Evolutionary conservation across 176 grass and related monocot species (phyloP).

Genomic region (Aegilops tauschii): DNA sequence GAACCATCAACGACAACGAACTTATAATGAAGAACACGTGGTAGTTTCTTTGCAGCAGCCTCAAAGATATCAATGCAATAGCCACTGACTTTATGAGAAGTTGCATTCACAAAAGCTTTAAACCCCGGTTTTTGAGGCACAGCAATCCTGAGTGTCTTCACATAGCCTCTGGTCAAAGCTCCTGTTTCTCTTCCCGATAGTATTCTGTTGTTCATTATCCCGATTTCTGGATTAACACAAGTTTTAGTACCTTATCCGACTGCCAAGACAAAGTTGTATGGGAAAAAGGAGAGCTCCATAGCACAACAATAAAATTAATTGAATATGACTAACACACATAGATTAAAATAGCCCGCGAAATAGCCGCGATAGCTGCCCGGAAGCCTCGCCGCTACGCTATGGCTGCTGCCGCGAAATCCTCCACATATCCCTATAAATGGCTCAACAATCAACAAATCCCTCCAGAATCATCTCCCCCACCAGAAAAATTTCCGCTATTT

Average conservation of each 20-base stretch:
- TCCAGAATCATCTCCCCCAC: no score
- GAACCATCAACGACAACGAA: conserved; percentile 45
- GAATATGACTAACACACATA: neutral
- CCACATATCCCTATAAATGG: no score
- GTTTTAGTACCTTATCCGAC: neutral
- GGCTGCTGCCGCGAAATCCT: no score
- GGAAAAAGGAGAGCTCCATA: neutral
- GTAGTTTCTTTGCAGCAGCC: conserved; percentile 28
- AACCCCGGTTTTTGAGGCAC: conserved; percentile 50
- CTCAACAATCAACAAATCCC: no score
- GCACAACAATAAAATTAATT: neutral
- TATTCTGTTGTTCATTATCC: neutral
- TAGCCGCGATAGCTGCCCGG: no score
- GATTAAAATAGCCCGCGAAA: no score
- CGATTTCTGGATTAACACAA: neutral
- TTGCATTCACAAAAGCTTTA: conserved; percentile 47
- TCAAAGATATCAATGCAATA: conserved; percentile 69
- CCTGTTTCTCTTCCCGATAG: neutral
- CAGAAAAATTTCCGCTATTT: no score
- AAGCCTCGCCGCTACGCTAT: no score
- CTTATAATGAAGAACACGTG: conserved; percentile 31
- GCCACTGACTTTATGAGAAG: conserved; percentile 13
- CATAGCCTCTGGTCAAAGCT: conserved; percentile 15
- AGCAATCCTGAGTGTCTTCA: conserved; percentile 29
- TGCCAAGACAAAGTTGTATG: neutral